Percentiles rank a stretch among this genome's conserved stretches.
phyloP scores from a whole-genome alignment of 768 basidiomycete genomes.

The Trametes cinnabarina region DNA sequence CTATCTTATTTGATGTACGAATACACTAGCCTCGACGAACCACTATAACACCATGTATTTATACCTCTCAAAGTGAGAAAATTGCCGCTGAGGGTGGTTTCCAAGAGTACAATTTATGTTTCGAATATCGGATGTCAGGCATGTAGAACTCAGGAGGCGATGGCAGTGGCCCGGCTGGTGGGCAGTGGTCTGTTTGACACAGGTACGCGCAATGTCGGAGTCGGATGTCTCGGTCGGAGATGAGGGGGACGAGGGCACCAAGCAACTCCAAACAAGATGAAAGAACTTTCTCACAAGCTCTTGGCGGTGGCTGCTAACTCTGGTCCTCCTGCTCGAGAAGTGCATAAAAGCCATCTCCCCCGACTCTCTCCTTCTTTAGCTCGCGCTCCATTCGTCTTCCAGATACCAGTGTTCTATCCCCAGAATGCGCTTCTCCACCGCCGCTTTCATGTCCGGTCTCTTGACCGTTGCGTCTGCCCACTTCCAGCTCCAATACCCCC shows the following conservation, averaged over 20 bases:
- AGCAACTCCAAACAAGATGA: slow-evolving; percentile 25
- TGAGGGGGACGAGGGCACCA: slow-evolving; percentile 1
- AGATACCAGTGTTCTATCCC: neutral
- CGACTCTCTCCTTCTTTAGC: neutral
- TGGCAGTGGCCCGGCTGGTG: no score
- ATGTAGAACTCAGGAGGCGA: no score
- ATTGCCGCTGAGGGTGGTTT: no score
- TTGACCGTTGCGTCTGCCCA: slow-evolving; percentile 47
- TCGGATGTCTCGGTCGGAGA: neutral
- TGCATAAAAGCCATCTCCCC: slow-evolving; percentile 14
- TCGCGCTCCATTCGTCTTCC: neutral
- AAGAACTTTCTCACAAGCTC: slow-evolving; percentile 27
- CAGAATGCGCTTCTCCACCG: slow-evolving; percentile 36
- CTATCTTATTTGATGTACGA: no score
- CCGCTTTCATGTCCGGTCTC: slow-evolving; percentile 38
- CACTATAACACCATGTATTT: no score
- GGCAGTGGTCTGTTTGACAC: neutral
- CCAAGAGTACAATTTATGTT: no score
- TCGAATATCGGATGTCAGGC: no score
- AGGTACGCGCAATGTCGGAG: slow-evolving; percentile 4
- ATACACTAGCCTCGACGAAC: no score
- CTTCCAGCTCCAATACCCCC: slow-evolving; percentile 77
- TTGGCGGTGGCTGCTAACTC: slow-evolving; percentile 12
- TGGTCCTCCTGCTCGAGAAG: neutral
- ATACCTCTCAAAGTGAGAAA: no score